These are phyloP conservation scores for Xenoacremonium recifei DNA, from an alignment of 2,329 filamentous ascomycete genomes.

Conservation along the genomic window DNA sequence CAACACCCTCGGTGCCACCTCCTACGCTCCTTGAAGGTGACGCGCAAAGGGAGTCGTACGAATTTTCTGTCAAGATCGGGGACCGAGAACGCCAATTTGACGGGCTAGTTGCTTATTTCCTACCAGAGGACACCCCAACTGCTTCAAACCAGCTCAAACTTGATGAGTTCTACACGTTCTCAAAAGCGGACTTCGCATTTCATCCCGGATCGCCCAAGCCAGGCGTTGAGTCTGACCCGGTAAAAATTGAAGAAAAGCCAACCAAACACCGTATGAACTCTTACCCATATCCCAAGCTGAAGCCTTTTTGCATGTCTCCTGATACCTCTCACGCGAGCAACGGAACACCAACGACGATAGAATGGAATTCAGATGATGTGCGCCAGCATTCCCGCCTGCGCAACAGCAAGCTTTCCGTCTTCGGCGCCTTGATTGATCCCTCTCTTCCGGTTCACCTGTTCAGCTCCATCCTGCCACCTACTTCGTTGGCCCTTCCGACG, in stretches of 20 bases:
- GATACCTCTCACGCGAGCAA: no score
- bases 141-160: no score
- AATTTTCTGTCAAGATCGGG: slow-evolving; percentile 37
- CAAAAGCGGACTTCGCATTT: no score
- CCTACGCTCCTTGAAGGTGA: not conserved
- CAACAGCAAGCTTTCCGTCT: slow-evolving; percentile 16
- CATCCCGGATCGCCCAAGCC: no score
- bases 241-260: no score
- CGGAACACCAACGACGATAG: no score
- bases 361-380: slow-evolving; percentile 1
- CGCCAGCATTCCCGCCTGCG: slow-evolving; percentile 7
- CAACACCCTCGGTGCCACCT: not conserved
- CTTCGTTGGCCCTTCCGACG: slow-evolving; percentile 25
- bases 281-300: slow-evolving; percentile 28
- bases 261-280: no score
- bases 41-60: slow-evolving; percentile 25
- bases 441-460: slow-evolving; percentile 36
- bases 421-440: slow-evolving; percentile 36
- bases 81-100: slow-evolving; percentile 32
- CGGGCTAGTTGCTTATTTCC: slow-evolving; percentile 41
- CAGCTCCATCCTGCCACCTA: slow-evolving; percentile 31
- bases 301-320: slow-evolving; percentile 23
- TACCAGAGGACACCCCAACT: no score
- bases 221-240: no score
- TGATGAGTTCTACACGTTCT: no score